Percentiles rank a stretch among this genome's conserved stretches.
Conservation (phyloP, 306 rosid genomes). For the Fragaria ananassa region DNA sequence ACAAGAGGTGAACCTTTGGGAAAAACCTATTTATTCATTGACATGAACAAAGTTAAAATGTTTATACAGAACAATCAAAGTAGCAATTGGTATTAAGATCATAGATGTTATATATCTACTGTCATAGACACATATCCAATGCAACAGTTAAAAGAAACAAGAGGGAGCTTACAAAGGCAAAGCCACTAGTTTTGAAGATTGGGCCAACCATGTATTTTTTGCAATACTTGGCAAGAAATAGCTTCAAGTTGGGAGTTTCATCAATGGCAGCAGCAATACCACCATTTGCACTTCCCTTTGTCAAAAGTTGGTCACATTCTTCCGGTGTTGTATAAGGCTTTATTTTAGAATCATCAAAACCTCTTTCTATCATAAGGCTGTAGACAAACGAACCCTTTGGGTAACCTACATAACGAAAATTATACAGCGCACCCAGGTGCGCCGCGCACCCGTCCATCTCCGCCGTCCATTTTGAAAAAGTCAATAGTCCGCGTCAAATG, state of each 20-base stretch:
- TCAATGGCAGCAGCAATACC: conserved; percentile 47
- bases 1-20: conserved; percentile 51
- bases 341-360: conserved; percentile 38
- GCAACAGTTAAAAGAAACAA: background rate
- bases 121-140: too few species aligned
- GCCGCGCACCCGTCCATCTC: too few species aligned
- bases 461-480: too few species aligned
- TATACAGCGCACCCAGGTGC: too few species aligned
- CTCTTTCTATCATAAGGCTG: conserved; percentile 27
- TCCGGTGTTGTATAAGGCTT: conserved; percentile 9
- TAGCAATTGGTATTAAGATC: too few species aligned
- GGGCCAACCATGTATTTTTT: conserved; percentile 33
- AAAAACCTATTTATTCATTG: conserved; percentile 22
- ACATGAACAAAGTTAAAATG: background rate
- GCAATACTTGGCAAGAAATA: conserved; percentile 34
- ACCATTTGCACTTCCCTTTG: conserved; percentile 30
- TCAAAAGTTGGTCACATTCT: conserved; percentile 28
- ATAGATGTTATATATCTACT: too few species aligned
- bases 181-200: conserved; percentile 31
- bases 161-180: conserved; percentile 40
- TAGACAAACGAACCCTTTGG: conserved; percentile 40
- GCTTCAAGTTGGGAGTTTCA: conserved; percentile 28
- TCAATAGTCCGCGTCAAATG: too few species aligned
- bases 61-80: background rate
- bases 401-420: conserved; percentile 61